Percentiles rank a stretch among this genome's conserved stretches.
Evolutionary conservation across 768 basidiomycete species (phyloP).

Genomic region (Trametes punicea): DNA sequence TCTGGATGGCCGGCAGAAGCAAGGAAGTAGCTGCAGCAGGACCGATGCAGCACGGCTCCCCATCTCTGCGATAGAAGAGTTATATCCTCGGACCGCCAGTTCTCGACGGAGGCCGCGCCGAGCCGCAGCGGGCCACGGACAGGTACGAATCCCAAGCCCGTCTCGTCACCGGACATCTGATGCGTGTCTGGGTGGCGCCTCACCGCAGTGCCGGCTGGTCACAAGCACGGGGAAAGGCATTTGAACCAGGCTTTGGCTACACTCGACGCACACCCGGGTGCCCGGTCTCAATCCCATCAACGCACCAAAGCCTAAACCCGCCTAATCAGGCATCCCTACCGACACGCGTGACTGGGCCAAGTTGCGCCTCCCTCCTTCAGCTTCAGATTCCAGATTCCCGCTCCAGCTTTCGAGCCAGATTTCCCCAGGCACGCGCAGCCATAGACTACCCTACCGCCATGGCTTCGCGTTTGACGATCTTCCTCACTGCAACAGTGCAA

Average conservation of each 20-base stretch:
- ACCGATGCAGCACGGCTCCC: not conserved
- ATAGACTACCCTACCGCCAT: no score
- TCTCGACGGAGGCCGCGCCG: not conserved
- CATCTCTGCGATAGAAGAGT: not conserved
- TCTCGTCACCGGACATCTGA: not conserved
- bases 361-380: no score
- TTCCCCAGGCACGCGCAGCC: no score
- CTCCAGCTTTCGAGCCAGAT: no score
- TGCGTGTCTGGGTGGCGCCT: not conserved
- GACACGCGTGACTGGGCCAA: no score
- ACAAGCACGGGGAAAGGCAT: slow-evolving; percentile 4
- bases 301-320: no score
- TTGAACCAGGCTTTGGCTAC: not conserved
- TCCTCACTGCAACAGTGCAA: no score
- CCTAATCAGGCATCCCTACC: no score
- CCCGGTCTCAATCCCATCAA: no score
- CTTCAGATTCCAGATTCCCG: no score
- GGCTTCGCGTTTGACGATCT: no score
- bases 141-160: slow-evolving; percentile 12
- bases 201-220: not conserved
- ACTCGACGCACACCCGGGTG: no score
- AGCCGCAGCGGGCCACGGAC: not conserved
- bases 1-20: not conserved
- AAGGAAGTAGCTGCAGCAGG: not conserved
- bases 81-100: not conserved